phyloP scores from a whole-genome alignment of 2,329 filamentous ascomycete genomes.

The Grosmannia penicillata region DNA sequence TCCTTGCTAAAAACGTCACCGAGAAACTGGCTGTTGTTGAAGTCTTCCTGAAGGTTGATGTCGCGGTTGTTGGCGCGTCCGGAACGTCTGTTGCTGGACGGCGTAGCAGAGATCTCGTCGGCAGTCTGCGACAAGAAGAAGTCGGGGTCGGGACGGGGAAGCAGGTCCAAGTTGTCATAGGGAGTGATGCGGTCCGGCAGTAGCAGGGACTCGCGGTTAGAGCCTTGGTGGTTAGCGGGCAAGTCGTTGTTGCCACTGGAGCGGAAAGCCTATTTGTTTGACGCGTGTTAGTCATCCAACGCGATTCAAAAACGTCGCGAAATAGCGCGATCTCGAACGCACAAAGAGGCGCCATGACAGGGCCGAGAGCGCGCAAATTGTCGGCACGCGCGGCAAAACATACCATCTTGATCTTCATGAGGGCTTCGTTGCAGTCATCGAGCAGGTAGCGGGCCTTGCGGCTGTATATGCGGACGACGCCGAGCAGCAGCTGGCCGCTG shows the following conservation, averaged over 20 bases:
- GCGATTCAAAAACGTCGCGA: too few species aligned
- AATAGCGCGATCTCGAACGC: constrained; percentile 3
- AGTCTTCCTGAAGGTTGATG: constrained; percentile 55
- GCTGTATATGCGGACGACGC: constrained; percentile 95
- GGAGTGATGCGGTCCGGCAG: constrained; percentile 88
- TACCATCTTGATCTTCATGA: constrained; percentile 99
- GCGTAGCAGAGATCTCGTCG: constrained; percentile 42
- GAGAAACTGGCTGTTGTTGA: constrained; percentile 66
- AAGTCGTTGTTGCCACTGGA: constrained; percentile 91
- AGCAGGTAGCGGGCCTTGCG: constrained; percentile 91
- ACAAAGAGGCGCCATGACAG: background rate
- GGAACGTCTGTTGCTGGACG: constrained; percentile 33
- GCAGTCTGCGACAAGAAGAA: constrained; percentile 61
- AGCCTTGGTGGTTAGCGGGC: constrained; percentile 64
- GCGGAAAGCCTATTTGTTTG: constrained; percentile 62
- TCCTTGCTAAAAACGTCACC: constrained; percentile 48
- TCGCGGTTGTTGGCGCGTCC: constrained; percentile 44
- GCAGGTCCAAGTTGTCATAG: constrained; percentile 60
- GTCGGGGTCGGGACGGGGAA: constrained; percentile 79
- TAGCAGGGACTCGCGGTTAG: constrained; percentile 73
- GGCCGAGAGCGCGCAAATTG: too few species aligned
- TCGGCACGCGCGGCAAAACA: too few species aligned
- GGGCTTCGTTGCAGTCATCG: constrained; percentile 92
- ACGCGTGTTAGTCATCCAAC: too few species aligned
- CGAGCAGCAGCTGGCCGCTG: constrained; percentile 84